Base-by-base conservation (phyloP, 2,329 filamentous ascomycete species). In the Myriangium duriaei region DNA sequence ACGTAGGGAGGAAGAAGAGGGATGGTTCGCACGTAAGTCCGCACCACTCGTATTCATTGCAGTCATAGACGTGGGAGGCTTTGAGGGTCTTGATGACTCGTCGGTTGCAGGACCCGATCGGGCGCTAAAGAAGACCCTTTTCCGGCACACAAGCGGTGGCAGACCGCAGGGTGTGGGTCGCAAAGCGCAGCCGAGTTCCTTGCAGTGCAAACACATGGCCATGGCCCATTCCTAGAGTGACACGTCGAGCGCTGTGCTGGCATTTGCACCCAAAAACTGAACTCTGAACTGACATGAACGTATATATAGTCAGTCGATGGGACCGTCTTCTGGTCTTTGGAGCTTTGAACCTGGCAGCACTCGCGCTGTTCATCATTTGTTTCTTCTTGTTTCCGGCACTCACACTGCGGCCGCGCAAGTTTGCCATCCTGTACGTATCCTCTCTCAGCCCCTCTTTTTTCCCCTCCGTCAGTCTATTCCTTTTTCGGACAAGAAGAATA, bases 291-390 rank as follows among this genome's bases (percentile, higher is more conserved):
- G 46, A 57, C 49, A 37, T n/a, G n/a, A 31, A 37, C 44, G 42
- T 39, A 39, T 47, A 53, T 53, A 55, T 63, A 96, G 91, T 98
- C 67, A 94, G 85, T 65, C 76, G 88, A 65, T 96, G 88, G 91
- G 91, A 98, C 64, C 82, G 88, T 41, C 67, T 96, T 56, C 71
- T 98, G 58, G 74, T 96, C 53, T 98, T 98, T 62, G 79, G 74
- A 47, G 85, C 79, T 55, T 92, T 88, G 67, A 93, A 94, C 62
- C 62, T 94, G 51, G 86, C 81, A 44, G 86, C 91, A 46, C 69
- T 85, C 47, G 84, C 82, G 49, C 88, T 92, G 68, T 96, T 98
- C 68, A 76, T 92, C 58, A 76, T 93, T 52, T 87, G 83, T 68
- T 93, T 96, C 65, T 79, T 79, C 50, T 69, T 96, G 41, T 88